Evolutionary conservation across 192 early-diverging fungal genomes (phyloP).

Genomic region (Mortierella antarctica): DNA sequence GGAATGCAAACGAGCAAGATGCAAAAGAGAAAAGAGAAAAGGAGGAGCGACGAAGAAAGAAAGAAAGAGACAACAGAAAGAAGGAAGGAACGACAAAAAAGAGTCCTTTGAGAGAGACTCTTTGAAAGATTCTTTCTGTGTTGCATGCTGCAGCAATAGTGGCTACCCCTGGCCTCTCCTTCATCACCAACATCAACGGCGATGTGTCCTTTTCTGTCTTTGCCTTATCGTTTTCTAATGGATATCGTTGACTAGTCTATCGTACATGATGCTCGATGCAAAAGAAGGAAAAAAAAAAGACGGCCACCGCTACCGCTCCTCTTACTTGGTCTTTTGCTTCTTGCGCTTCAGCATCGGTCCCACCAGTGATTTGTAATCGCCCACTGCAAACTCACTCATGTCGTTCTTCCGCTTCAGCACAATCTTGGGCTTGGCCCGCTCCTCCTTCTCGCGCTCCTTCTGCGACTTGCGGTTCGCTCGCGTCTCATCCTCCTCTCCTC

Average conservation of each 20-base stretch:
- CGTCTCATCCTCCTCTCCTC: slow-evolving; percentile 27
- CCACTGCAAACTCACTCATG: slow-evolving; percentile 55
- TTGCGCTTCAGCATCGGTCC: slow-evolving; percentile 53
- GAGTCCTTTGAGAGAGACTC: no score
- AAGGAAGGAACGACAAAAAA: no score
- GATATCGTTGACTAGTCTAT: neutral
- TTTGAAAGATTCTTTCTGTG: no score
- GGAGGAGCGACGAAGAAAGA: neutral
- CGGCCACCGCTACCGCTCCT: no score
- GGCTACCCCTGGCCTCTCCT: no score
- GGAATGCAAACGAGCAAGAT: no score
- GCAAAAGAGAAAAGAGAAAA: no score
- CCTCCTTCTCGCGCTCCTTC: slow-evolving; percentile 45
- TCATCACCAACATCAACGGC: neutral
- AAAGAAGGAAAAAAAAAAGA: neutral
- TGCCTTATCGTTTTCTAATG: neutral
- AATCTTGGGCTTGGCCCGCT: slow-evolving; percentile 44
- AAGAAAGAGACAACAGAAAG: neutral
- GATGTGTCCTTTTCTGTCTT: no score
- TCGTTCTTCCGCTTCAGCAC: slow-evolving; percentile 51
- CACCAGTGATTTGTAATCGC: slow-evolving; percentile 49
- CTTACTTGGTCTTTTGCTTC: slow-evolving; percentile 31
- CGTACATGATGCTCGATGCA: neutral
- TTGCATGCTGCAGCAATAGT: no score
- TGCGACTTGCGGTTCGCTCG: slow-evolving; percentile 30